Percentiles rank a stretch among this genome's conserved stretches.
phyloP scores from a whole-genome alignment of 345 rosid genomes.

The Cardiospermum halicacabum region DNA sequence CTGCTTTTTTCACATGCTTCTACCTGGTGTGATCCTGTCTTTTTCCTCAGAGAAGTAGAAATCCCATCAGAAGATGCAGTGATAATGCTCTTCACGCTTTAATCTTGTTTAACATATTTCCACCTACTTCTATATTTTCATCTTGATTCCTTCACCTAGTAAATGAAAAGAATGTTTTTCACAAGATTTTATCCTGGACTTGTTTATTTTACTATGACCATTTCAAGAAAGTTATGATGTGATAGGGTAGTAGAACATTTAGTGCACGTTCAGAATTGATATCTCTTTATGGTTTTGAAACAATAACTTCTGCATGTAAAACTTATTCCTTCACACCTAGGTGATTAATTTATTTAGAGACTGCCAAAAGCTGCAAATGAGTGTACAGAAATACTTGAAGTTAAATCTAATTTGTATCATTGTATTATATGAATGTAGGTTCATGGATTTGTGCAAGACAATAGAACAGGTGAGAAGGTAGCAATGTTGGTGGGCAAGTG shows the following conservation, averaged over 20 bases:
- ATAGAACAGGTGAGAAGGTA: conserved; percentile 92
- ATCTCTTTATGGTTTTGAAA: not conserved
- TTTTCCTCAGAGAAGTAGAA: not conserved
- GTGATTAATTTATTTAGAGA: not conserved
- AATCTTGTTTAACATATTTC: not conserved
- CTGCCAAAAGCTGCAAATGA: not conserved
- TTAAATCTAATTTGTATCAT: not conserved
- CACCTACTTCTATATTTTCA: not conserved
- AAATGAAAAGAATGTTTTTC: not conserved
- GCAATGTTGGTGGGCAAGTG: conserved; percentile 96
- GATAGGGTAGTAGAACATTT: not conserved
- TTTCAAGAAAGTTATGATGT: not conserved
- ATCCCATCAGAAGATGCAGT: not conserved
- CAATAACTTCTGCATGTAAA: not conserved
- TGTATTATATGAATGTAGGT: conserved; percentile 40
- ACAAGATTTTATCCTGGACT: too few species aligned
- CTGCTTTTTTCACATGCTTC: too few species aligned
- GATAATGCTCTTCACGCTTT: not conserved
- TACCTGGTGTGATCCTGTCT: too few species aligned
- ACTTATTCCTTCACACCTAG: not conserved
- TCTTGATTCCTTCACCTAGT: not conserved
- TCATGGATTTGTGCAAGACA: conserved; percentile 97
- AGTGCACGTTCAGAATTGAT: not conserved
- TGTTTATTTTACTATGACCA: not conserved
- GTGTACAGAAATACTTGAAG: not conserved